Evolutionary conservation across 2,329 filamentous ascomycete genomes (phyloP).

Genomic region (Endoconidiophora polonica): DNA sequence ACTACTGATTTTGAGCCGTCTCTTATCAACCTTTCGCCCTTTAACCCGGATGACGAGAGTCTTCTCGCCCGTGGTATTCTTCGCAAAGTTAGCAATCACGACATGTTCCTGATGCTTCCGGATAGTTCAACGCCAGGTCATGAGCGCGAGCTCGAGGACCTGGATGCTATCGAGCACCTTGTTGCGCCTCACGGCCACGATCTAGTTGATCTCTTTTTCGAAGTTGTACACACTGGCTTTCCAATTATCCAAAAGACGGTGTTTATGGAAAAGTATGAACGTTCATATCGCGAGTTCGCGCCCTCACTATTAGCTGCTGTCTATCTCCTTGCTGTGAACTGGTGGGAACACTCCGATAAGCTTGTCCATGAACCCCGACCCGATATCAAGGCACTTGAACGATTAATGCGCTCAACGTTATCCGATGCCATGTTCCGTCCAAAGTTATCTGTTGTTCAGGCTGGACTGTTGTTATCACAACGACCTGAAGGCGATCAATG

Average conservation of each 20-base stretch:
- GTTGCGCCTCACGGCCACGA: conserved; percentile 62
- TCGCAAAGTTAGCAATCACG: conserved; percentile 58
- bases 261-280: conserved; percentile 62
- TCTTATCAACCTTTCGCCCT: conserved; percentile 65
- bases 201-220: conserved; percentile 68
- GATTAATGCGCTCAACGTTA: conserved; percentile 54
- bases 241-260: conserved; percentile 70
- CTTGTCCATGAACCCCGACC: conserved; percentile 49
- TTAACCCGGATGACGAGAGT: conserved; percentile 69
- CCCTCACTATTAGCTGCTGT: conserved; percentile 63
- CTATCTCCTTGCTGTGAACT: conserved; percentile 74
- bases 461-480: conserved; percentile 58
- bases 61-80: conserved; percentile 51
- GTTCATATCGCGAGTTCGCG: conserved; percentile 56
- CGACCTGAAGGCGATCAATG: conserved; percentile 64
- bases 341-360: conserved; percentile 62
- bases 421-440: conserved; percentile 65
- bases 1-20: conserved; percentile 72
- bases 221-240: conserved; percentile 62
- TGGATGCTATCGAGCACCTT: conserved; percentile 57
- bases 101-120: conserved; percentile 67
- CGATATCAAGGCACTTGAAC: conserved; percentile 56
- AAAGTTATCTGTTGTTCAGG: conserved; percentile 67
- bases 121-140: conserved; percentile 57
- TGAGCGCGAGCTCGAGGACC: conserved; percentile 51